These are phyloP conservation scores for Elsinoe perseae DNA, from an alignment of 2,329 filamentous ascomycete species.

Conservation along the genomic window DNA sequence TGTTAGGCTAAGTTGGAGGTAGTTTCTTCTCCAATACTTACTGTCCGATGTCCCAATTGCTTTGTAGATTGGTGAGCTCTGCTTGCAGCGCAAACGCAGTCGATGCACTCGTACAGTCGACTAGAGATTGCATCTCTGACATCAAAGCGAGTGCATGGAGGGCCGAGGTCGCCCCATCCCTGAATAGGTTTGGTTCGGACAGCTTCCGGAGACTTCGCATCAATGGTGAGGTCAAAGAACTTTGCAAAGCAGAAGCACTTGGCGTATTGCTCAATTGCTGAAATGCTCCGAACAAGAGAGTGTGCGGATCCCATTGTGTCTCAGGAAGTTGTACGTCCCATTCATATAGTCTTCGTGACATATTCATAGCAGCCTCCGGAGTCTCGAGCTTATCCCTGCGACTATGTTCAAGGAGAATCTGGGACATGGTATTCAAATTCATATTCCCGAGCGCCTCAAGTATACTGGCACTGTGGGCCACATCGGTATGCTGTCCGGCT, in stretches of 20 bases:
- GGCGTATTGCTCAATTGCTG: slow-evolving; percentile 66
- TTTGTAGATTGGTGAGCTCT: slow-evolving; percentile 55
- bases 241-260: slow-evolving; percentile 46
- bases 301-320: slow-evolving; percentile 44
- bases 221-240: slow-evolving; percentile 42
- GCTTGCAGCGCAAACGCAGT: slow-evolving; percentile 50
- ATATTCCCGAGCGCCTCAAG: slow-evolving; percentile 71
- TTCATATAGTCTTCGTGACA: slow-evolving; percentile 74
- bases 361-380: slow-evolving; percentile 66
- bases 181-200: background rate
- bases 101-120: slow-evolving; percentile 48
- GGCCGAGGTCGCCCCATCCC: background rate
- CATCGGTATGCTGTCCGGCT: slow-evolving; percentile 47
- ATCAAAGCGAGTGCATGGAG: slow-evolving; percentile 62
- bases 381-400: slow-evolving; percentile 52
- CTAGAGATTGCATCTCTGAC: slow-evolving; percentile 71
- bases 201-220: background rate
- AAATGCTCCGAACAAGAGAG: slow-evolving; percentile 69
- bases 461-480: slow-evolving; percentile 58
- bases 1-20: background rate
- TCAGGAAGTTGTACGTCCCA: slow-evolving; percentile 81
- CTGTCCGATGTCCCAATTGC: slow-evolving; percentile 76
- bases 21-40: slow-evolving; percentile 37
- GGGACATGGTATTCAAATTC: slow-evolving; percentile 77
- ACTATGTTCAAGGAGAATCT: slow-evolving; percentile 65